Base-by-base conservation (phyloP, 75 land plant genomes). In the Picea glauca region DNA sequence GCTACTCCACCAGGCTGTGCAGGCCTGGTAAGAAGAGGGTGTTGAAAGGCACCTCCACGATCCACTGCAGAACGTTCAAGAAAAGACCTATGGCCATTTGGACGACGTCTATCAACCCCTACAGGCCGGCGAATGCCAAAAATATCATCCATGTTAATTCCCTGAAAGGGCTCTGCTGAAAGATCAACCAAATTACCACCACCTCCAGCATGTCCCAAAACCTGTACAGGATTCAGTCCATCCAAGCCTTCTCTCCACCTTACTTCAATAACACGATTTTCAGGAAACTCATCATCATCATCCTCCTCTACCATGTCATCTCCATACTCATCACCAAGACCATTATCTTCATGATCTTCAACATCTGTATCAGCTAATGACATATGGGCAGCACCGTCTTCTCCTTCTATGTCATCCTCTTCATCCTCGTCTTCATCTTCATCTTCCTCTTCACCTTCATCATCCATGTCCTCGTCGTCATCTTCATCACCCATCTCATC, bases 241-340 rank as follows among this genome's bases (percentile, higher is more conserved):
- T 89, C 88, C 35, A 95, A 81, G 12, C 95, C 98, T 84, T 92
- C 99, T 78, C 93, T 84, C 99, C 95, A 94, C 62, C 99, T 88
- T 18, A 96, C 99, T 83, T 94, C 98, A 74, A 94, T 91, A 26
- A 94, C 90, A 62, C 90, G 90, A 82, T 96, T 90, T 73, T 88
- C 99, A 70, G 87, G 90, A 81, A 89, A 91, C 32, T 84, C 88
- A 76, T 92, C 96, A 72, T 94, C 99, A 83, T 94, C 96, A 14
- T 91, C 97, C 75, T 90, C 93, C 75, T 94, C 98, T 35, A 88
- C 79, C 91, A 93, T 88, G 30, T 96, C 95, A 78, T 94, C 95
- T 82, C 87, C 87, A 78, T 91, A 89, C 11, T 92, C 99, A 88
- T 94, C 95, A 56, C 81, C 94, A 67, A 94, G 78, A 13, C 90